Evolutionary conservation across 1,284 basidiomycete genomes (phyloP).

Genomic region (Melampsora abietis-canadensis): DNA sequence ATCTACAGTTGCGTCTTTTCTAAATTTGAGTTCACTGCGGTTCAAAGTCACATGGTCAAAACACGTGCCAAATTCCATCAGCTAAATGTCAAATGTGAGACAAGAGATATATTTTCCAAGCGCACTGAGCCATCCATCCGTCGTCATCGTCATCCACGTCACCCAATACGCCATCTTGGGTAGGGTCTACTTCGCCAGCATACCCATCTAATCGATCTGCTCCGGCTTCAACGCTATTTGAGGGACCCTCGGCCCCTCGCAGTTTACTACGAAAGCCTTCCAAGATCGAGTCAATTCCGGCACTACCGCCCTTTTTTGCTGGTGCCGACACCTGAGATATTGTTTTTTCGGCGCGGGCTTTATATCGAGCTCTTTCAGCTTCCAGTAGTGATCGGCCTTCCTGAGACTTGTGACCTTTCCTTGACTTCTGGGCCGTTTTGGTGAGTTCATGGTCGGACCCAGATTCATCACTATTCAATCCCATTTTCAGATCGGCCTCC

Average conservation of each 20-base stretch:
- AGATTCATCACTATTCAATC: conserved; percentile 17
- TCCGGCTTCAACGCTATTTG: conserved; percentile 4
- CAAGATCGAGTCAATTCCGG: conserved; percentile 19
- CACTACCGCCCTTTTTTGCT: neutral
- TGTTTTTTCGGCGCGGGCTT: conserved; percentile 4
- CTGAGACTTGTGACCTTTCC: conserved; percentile 16
- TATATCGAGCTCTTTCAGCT: conserved; percentile 24
- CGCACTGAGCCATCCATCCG: conserved; percentile 39
- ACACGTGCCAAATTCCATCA: neutral
- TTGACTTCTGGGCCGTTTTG: conserved; percentile 17
- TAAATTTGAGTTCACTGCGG: conserved; percentile 23
- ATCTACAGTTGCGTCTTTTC: conserved; percentile 40
- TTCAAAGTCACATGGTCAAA: neutral
- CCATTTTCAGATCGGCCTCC: conserved; percentile 76
- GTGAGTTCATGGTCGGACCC: conserved; percentile 17
- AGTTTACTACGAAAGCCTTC: conserved; percentile 35
- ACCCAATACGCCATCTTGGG: conserved; percentile 32
- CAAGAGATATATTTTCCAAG: neutral
- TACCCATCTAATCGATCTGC: conserved; percentile 29
- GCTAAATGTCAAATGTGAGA: neutral
- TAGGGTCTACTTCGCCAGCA: conserved; percentile 36
- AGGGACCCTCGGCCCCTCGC: conserved; percentile 14
- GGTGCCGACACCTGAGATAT: neutral
- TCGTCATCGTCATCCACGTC: conserved; percentile 42
- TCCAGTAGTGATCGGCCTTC: conserved; percentile 29